Evolutionary conservation across 1,139 yeast genomes (phyloP).

Genomic region (Taphrina wiesneri): DNA sequence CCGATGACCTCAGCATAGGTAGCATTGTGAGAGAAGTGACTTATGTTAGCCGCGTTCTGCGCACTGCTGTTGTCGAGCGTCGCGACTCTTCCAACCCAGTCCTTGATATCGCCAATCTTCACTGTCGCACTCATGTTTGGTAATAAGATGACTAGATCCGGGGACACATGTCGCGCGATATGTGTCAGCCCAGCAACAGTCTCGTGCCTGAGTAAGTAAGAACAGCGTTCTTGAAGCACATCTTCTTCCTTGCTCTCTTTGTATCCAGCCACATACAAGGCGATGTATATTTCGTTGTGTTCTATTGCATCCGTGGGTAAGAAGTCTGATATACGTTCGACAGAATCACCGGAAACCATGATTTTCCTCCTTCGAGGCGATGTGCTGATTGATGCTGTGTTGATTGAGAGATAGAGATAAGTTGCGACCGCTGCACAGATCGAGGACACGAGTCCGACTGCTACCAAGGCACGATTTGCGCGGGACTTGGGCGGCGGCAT

Average conservation of each 20-base stretch:
- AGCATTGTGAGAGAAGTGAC: background rate
- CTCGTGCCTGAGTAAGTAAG: conserved; percentile 19
- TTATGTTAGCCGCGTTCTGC: background rate
- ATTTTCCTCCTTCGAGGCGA: background rate
- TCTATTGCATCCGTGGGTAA: background rate
- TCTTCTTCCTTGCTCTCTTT: background rate
- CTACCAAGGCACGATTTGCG: background rate
- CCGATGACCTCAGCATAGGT: background rate
- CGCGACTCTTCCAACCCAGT: conserved; percentile 22
- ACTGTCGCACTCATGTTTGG: background rate
- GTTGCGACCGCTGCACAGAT: conserved; percentile 9
- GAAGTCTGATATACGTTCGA: background rate
- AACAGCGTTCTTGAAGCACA: background rate
- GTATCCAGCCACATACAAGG: background rate
- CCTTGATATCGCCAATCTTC: conserved; percentile 9
- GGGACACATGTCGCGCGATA: conserved; percentile 24
- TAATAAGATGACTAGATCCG: conserved; percentile 15
- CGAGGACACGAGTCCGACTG: conserved; percentile 8
- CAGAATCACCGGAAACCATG: background rate
- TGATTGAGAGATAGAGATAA: background rate
- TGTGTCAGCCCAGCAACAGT: conserved; percentile 19
- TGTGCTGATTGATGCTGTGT: background rate
- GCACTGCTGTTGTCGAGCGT: background rate
- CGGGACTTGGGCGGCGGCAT: background rate
- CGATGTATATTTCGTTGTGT: background rate